These are phyloP conservation scores for Cymbopogon citratus DNA, from an alignment of 176 grass and related monocot genomes.

Conservation along the genomic window DNA sequence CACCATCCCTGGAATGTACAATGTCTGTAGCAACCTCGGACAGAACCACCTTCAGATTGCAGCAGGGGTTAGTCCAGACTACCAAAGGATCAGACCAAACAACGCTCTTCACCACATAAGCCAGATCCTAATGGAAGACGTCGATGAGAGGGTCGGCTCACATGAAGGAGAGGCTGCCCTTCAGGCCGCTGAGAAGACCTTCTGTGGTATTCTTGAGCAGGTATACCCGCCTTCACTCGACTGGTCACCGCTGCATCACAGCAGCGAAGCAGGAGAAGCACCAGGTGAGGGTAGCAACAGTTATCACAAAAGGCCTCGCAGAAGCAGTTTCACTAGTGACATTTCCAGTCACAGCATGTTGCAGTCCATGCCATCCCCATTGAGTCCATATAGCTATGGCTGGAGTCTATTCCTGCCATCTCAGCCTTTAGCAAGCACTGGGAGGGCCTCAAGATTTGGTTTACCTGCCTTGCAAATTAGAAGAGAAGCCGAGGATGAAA, in stretches of 20 bases:
- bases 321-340: not conserved
- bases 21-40: not conserved
- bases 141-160: constrained; percentile 7
- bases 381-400: not conserved
- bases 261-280: not conserved
- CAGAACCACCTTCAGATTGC: not conserved
- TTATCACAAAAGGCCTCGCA: not conserved
- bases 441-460: not conserved
- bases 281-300: not conserved
- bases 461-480: constrained; percentile 27
- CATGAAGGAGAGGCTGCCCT: constrained; percentile 23
- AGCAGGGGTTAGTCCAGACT: not conserved
- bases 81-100: constrained; percentile 13
- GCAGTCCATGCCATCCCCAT: not conserved
- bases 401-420: not conserved
- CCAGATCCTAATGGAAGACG: constrained; percentile 36
- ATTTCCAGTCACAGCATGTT: not conserved
- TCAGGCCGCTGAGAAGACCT: constrained; percentile 35
- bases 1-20: not conserved
- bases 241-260: not conserved
- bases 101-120: constrained; percentile 31
- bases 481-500: constrained; percentile 37
- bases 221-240: not conserved
- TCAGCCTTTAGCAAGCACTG: constrained; percentile 3
- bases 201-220: constrained; percentile 36